phyloP scores from a whole-genome alignment of 164 flowering plant species.

The Sextonia rubra region DNA sequence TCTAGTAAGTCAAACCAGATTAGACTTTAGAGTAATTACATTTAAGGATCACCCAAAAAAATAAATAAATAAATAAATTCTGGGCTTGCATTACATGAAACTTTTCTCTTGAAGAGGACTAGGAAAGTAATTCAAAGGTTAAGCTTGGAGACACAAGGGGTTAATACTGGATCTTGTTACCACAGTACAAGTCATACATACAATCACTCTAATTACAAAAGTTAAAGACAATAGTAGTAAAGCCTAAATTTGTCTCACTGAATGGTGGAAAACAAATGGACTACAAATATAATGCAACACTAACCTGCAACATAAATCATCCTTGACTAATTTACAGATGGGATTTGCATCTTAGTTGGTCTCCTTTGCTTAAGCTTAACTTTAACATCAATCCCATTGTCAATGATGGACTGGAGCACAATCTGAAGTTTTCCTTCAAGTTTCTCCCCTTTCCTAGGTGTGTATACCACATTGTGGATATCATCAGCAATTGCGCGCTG shows the following conservation, averaged over 20 bases:
- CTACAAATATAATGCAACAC: neutral
- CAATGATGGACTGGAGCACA: conserved; percentile 66
- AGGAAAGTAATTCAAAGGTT: too few relatives aligned
- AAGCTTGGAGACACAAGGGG: too few relatives aligned
- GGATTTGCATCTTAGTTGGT: conserved; percentile 18
- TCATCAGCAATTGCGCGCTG: conserved; percentile 90
- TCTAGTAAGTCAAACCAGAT: too few relatives aligned
- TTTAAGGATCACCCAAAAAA: too few relatives aligned
- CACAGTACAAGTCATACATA: too few relatives aligned
- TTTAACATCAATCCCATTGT: conserved; percentile 69
- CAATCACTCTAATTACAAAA: neutral
- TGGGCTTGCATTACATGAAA: too few relatives aligned
- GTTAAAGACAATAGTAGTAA: too few relatives aligned
- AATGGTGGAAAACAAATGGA: neutral
- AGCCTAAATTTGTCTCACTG: neutral
- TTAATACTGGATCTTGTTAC: too few relatives aligned
- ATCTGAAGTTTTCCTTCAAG: conserved; percentile 75
- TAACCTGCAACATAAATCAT: neutral
- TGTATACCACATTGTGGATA: conserved; percentile 74
- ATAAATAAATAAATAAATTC: too few relatives aligned
- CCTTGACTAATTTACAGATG: neutral
- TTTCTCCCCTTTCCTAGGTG: conserved; percentile 82
- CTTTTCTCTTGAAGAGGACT: too few relatives aligned
- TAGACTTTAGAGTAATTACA: too few relatives aligned
- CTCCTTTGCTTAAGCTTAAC: conserved; percentile 70